phyloP scores from a whole-genome alignment of 1,284 basidiomycete genomes.

The Laetiporus sulphureus region DNA sequence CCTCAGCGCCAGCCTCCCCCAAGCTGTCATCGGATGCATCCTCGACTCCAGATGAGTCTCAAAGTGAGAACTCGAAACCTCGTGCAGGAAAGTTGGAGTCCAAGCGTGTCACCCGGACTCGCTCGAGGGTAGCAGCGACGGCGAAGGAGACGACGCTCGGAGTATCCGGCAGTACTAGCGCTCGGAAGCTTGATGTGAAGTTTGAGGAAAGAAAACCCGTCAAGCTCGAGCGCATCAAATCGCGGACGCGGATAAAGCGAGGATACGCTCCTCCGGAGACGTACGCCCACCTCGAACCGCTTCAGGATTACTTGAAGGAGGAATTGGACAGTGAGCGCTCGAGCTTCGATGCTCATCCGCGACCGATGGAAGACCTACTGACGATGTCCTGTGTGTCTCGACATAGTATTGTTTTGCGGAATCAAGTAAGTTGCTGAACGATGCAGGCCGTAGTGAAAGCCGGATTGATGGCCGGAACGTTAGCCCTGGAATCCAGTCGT shows the following conservation, averaged over 20 bases:
- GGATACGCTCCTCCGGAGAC: slow-evolving; percentile 26
- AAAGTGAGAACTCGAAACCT: no score
- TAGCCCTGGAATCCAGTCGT: slow-evolving; percentile 56
- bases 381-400: background rate
- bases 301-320: slow-evolving; percentile 33
- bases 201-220: slow-evolving; percentile 1
- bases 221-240: background rate
- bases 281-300: slow-evolving; percentile 27
- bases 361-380: background rate
- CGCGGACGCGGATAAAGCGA: slow-evolving; percentile 17
- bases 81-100: no score
- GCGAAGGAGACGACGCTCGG: no score
- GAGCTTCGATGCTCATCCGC: background rate
- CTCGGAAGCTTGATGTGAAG: background rate
- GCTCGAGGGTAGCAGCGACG: no score
- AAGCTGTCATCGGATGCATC: background rate
- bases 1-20: background rate
- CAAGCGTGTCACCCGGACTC: no score
- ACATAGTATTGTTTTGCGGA: slow-evolving; percentile 25
- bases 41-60: background rate
- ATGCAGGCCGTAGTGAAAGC: no score
- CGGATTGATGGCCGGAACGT: no score
- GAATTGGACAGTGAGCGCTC: slow-evolving; percentile 36
- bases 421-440: slow-evolving; percentile 28
- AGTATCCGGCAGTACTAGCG: background rate